Evolutionary conservation across 768 basidiomycete genomes (phyloP).

Genomic region (Brasilioporus rufonigricans): DNA sequence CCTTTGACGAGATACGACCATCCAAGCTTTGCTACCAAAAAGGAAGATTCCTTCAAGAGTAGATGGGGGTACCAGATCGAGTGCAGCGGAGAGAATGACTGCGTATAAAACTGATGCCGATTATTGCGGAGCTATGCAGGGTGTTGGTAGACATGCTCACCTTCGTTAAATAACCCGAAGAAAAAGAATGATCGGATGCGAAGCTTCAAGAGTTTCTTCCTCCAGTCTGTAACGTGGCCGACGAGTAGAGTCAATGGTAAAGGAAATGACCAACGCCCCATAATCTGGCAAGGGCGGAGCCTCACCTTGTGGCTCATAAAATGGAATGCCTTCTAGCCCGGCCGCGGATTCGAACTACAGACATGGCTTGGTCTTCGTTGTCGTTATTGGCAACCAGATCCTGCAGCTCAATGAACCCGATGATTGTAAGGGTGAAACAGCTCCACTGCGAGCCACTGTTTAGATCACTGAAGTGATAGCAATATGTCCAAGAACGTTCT

Average conservation of each 20-base stretch:
- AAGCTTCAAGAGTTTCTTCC: constrained; percentile 35
- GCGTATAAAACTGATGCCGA: constrained; percentile 77
- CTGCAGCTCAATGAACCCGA: constrained; percentile 22
- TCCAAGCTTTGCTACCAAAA: constrained; percentile 80
- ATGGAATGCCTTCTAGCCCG: constrained; percentile 8
- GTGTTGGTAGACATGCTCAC: constrained; percentile 41
- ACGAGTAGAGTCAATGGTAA: constrained; percentile 15
- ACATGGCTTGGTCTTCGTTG: constrained; percentile 3
- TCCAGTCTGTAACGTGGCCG: constrained; percentile 16
- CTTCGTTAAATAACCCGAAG: constrained; percentile 92
- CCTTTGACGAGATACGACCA: constrained; percentile 94
- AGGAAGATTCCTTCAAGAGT: constrained; percentile 94
- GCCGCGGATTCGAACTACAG: constrained; percentile 4
- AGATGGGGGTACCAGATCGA: constrained; percentile 88
- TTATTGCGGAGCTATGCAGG: not conserved
- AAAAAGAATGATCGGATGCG: constrained; percentile 79
- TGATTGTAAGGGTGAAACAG: not conserved
- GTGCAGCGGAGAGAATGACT: constrained; percentile 91
- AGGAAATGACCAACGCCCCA: constrained; percentile 25
- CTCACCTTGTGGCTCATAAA: constrained; percentile 23
- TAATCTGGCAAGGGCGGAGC: constrained; percentile 1
- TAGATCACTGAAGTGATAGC: not conserved
- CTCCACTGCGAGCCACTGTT: not conserved
- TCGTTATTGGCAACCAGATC: constrained; percentile 3
- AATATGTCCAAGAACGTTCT: not conserved